Conservation (phyloP, 257 asterid species). For the Fraxinus quadrangulata region DNA sequence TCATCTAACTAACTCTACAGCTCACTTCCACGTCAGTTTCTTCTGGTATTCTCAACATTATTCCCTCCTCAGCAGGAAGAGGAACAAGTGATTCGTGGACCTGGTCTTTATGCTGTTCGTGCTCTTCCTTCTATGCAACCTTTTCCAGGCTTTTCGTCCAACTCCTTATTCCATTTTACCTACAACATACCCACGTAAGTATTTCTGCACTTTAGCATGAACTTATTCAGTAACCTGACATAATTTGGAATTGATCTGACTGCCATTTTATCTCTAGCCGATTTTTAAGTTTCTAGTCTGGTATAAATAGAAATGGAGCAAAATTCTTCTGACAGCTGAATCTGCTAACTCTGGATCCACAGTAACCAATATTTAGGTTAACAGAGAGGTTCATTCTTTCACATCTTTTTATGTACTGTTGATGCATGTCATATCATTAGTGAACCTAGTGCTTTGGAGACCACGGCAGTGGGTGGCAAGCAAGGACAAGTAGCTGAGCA, state of each 20-base stretch:
- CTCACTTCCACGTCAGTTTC: too few relatives aligned
- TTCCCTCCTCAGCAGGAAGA: conserved; percentile 47
- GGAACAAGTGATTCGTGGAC: conserved; percentile 74
- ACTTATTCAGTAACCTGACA: not conserved
- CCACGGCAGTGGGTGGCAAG: conserved; percentile 53
- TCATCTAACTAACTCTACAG: too few relatives aligned
- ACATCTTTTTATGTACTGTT: conserved; percentile 17
- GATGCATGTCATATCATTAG: conserved; percentile 38
- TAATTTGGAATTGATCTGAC: not conserved
- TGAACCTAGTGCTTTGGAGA: conserved; percentile 54
- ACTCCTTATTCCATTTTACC: conserved; percentile 73
- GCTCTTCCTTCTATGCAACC: conserved; percentile 61
- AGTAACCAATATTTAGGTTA: not conserved
- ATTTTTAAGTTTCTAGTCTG: not conserved
- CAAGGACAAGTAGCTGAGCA: conserved; percentile 64
- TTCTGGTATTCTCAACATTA: too few relatives aligned
- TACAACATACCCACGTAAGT: conserved; percentile 85
- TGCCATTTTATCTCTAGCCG: not conserved
- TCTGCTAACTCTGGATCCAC: not conserved
- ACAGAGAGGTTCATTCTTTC: not conserved
- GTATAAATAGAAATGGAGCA: not conserved
- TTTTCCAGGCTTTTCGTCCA: conserved; percentile 55
- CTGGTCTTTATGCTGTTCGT: conserved; percentile 90
- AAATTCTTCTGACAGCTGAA: not conserved
- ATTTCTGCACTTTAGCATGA: conserved; percentile 14